phyloP scores from a whole-genome alignment of 345 rosid genomes.

The Cochlearia excelsa region DNA sequence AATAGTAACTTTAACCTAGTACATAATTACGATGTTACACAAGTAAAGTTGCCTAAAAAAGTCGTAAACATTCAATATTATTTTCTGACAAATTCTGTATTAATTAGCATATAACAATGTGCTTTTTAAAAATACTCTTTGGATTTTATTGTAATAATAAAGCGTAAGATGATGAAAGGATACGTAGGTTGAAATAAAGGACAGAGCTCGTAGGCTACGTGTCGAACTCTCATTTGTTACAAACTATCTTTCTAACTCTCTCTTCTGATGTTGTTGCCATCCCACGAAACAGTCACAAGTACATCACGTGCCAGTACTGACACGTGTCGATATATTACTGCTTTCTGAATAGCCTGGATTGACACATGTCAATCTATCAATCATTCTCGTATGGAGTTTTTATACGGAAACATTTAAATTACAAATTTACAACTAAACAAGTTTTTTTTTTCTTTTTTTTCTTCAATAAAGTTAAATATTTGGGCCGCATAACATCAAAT shows the following conservation, averaged over 20 bases:
- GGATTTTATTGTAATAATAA: slow-evolving; percentile 5
- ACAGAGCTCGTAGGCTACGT: slow-evolving; percentile 23
- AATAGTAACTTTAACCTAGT: background rate
- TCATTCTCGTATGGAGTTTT: too few relatives aligned
- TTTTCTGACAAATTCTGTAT: slow-evolving; percentile 13
- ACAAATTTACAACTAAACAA: too few relatives aligned
- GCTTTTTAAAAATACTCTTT: slow-evolving; percentile 3
- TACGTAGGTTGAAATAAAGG: slow-evolving; percentile 18
- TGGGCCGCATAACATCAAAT: too few relatives aligned
- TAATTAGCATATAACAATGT: slow-evolving; percentile 2
- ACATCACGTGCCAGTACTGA: slow-evolving; percentile 12
- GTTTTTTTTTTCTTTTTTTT: too few relatives aligned
- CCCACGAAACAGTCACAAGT: background rate
- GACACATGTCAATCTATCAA: too few relatives aligned
- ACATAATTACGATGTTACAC: slow-evolving; percentile 23
- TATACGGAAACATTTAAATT: too few relatives aligned
- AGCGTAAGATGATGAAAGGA: slow-evolving; percentile 33
- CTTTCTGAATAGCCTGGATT: background rate
- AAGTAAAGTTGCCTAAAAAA: slow-evolving; percentile 11
- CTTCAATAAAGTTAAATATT: too few relatives aligned
- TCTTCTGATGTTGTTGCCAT: slow-evolving; percentile 3
- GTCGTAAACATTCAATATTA: slow-evolving; percentile 24
- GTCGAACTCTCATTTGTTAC: background rate
- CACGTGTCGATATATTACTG: slow-evolving; percentile 23
- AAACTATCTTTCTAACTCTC: too few relatives aligned